Evolutionary conservation across 2,329 filamentous ascomycete species (phyloP).

Genomic region (Fonsecaea multimorphosa): DNA sequence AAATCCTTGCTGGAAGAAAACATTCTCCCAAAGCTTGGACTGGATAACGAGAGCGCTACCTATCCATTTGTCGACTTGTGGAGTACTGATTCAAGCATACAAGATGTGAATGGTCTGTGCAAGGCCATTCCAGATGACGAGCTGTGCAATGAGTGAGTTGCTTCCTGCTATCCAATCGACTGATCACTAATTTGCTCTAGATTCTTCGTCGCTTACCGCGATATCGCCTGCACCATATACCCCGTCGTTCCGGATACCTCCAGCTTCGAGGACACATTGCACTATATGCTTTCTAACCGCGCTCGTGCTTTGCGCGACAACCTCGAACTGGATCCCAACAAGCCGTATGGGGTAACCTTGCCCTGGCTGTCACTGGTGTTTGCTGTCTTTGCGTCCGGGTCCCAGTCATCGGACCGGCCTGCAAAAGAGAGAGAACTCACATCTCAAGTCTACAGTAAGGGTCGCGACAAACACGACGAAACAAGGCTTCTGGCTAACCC

Average conservation of each 20-base stretch:
- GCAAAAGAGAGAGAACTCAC: slow-evolving; percentile 67
- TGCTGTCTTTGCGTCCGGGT: slow-evolving; percentile 67
- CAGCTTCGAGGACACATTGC: slow-evolving; percentile 61
- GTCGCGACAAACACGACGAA: neutral
- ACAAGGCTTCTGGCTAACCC: slow-evolving; percentile 35
- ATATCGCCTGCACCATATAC: slow-evolving; percentile 65
- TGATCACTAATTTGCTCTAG: slow-evolving; percentile 40
- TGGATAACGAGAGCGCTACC: slow-evolving; percentile 69
- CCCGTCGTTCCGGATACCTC: slow-evolving; percentile 64
- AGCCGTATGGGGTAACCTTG: slow-evolving; percentile 61
- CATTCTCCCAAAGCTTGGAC: slow-evolving; percentile 66
- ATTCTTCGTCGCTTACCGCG: slow-evolving; percentile 64
- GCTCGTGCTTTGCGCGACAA: slow-evolving; percentile 48
- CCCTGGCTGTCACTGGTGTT: slow-evolving; percentile 67
- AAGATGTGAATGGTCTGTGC: slow-evolving; percentile 63
- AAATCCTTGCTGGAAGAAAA: slow-evolving; percentile 66
- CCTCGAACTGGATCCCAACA: slow-evolving; percentile 50
- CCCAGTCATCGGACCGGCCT: slow-evolving; percentile 64
- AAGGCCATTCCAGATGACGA: slow-evolving; percentile 64
- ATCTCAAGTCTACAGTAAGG: slow-evolving; percentile 66
- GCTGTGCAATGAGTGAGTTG: slow-evolving; percentile 59
- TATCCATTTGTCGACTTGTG: slow-evolving; percentile 71
- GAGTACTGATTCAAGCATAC: slow-evolving; percentile 65
- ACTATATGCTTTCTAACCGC: slow-evolving; percentile 60
- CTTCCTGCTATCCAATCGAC: neutral